Percentiles rank a stretch among this genome's conserved stretches.
Evolutionary conservation across 257 asterid species (phyloP).

Genomic region (Anisodus acutangulus): DNA sequence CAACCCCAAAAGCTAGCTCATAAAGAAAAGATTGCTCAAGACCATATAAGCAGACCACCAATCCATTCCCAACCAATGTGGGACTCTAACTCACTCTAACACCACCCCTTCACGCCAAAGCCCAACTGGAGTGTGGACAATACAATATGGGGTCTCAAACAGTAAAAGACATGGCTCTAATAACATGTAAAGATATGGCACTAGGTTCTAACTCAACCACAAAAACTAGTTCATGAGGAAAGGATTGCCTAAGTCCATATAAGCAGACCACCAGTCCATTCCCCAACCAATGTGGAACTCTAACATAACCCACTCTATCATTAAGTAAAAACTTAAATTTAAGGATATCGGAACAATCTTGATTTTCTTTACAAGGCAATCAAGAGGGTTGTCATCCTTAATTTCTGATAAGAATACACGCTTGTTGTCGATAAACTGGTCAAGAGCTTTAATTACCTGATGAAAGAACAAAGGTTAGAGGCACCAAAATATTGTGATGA

Average conservation of each 20-base stretch:
- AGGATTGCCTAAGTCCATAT: not conserved
- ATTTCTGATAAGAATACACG: slow-evolving; percentile 71
- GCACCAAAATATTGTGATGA: slow-evolving; percentile 3
- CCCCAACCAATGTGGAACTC: not conserved
- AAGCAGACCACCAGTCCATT: not conserved
- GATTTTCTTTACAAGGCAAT: slow-evolving; percentile 57
- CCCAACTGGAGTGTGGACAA: not conserved
- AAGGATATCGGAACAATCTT: slow-evolving; percentile 44
- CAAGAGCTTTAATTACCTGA: slow-evolving; percentile 57
- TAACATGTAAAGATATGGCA: no score
- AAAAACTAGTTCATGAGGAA: not conserved
- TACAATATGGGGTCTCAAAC: not conserved
- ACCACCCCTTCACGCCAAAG: not conserved
- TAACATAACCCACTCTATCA: not conserved
- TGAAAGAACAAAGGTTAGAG: slow-evolving; percentile 13
- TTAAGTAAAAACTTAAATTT: slow-evolving; percentile 42
- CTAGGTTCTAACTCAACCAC: no score
- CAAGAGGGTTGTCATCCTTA: slow-evolving; percentile 69
- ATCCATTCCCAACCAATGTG: not conserved
- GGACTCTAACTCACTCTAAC: not conserved
- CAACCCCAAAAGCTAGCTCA: not conserved
- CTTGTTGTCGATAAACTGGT: slow-evolving; percentile 45
- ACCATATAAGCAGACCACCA: not conserved
- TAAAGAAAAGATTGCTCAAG: not conserved
- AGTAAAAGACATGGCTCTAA: no score